A percentile compares a stretch with the other conserved stretches of the same genome.
Conservation (phyloP, 768 basidiomycete genomes). For the Rubroboletus satanas region DNA sequence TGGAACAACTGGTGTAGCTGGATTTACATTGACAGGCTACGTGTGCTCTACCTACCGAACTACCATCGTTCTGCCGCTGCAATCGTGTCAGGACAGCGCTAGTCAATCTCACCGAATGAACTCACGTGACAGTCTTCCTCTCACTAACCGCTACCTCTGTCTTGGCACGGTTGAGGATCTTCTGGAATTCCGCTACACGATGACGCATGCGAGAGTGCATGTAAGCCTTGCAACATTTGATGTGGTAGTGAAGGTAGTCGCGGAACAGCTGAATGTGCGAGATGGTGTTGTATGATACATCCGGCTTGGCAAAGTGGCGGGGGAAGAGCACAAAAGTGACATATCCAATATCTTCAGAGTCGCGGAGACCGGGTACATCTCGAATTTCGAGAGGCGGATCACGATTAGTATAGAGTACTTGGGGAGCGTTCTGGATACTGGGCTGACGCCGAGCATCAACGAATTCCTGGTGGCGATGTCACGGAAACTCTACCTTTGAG, state of each 20-base stretch:
- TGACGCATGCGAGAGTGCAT: constrained; percentile 97
- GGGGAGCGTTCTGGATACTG: constrained; percentile 92
- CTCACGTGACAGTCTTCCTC: constrained; percentile 86
- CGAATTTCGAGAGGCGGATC: constrained; percentile 97
- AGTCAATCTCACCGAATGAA: neutral
- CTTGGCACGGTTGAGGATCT: constrained; percentile 94
- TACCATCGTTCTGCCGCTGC: constrained; percentile 56
- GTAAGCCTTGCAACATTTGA: constrained; percentile 98
- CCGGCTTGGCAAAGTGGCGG: constrained; percentile 80
- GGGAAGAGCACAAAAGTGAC: constrained; percentile 98
- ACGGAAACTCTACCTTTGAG: neutral
- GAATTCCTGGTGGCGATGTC: constrained; percentile 67
- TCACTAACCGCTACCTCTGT: constrained; percentile 79
- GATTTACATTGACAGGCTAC: neutral
- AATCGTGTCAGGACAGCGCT: constrained; percentile 8
- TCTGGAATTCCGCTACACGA: constrained; percentile 93
- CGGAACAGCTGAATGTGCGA: constrained; percentile 96
- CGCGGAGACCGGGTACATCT: constrained; percentile 74
- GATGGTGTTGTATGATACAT: constrained; percentile 72
- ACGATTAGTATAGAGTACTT: constrained; percentile 91
- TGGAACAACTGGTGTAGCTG: neutral
- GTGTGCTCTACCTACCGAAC: constrained; percentile 37
- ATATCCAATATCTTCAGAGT: constrained; percentile 88
- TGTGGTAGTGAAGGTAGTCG: constrained; percentile 99
- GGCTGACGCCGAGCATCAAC: constrained; percentile 96